These are phyloP conservation scores for Ceratobasidium sp. DNA, from an alignment of 1,284 basidiomycete genomes.

Conservation along the genomic window DNA sequence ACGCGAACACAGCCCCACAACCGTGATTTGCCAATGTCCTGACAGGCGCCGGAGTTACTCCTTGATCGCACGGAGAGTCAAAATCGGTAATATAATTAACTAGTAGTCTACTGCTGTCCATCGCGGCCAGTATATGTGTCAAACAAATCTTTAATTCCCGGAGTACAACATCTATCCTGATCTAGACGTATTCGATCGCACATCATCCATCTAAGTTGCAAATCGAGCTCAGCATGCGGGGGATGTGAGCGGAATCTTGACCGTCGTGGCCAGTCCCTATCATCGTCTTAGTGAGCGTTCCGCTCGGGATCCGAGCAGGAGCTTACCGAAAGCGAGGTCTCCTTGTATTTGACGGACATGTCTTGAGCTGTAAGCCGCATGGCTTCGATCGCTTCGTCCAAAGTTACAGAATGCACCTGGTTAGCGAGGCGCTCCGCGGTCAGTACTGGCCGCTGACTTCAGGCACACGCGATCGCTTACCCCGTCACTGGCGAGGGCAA, in stretches of 20 bases:
- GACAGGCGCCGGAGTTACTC: conserved; percentile 29
- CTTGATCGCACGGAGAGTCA: neutral
- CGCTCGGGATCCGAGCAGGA: conserved; percentile 30
- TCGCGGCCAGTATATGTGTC: neutral
- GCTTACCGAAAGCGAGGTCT: conserved; percentile 88
- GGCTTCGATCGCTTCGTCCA: conserved; percentile 97
- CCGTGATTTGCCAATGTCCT: conserved; percentile 29
- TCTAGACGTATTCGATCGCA: neutral
- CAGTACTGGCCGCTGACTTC: conserved; percentile 41
- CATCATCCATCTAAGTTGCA: neutral
- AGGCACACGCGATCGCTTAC: conserved; percentile 59
- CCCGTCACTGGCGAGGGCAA: conserved; percentile 92
- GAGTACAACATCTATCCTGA: neutral
- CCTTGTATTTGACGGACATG: conserved; percentile 93
- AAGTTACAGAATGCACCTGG: conserved; percentile 78
- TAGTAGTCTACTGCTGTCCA: conserved; percentile 9
- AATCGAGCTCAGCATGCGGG: conserved; percentile 70
- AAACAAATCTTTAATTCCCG: neutral
- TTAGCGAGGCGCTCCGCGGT: neutral
- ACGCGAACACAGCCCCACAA: conserved; percentile 21
- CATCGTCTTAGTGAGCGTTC: conserved; percentile 12
- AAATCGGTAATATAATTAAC: neutral
- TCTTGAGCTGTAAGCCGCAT: conserved; percentile 91
- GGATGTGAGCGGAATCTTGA: conserved; percentile 80
- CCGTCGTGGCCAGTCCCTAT: conserved; percentile 77